phyloP scores from a whole-genome alignment of 1,139 yeast genomes.

The Kurtzmaniella quercitrusa region DNA sequence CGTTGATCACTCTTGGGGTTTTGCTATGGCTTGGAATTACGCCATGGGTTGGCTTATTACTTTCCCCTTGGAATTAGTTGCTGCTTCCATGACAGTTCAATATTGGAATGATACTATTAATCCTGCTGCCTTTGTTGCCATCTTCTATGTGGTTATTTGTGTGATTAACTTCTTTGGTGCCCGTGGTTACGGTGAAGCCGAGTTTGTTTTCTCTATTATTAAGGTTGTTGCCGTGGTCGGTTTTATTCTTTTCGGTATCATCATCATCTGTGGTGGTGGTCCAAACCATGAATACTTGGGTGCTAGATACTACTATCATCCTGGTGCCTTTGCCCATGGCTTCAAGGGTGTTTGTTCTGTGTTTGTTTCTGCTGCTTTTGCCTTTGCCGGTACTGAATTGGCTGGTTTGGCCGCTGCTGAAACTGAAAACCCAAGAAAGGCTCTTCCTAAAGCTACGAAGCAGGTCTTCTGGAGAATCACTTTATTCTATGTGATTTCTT shows the following conservation, averaged over 20 bases:
- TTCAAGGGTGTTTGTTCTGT: slow-evolving; percentile 41
- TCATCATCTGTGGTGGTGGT: slow-evolving; percentile 31
- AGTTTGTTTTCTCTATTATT: slow-evolving; percentile 26
- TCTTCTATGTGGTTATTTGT: slow-evolving; percentile 24
- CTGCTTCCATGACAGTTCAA: slow-evolving; percentile 28
- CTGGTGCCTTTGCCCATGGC: slow-evolving; percentile 34
- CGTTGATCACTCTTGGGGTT: slow-evolving; percentile 31
- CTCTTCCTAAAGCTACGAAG: slow-evolving; percentile 39
- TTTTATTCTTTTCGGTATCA: slow-evolving; percentile 27
- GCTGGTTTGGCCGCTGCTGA: slow-evolving; percentile 42
- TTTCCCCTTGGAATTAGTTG: slow-evolving; percentile 29
- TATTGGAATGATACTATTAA: slow-evolving; percentile 27
- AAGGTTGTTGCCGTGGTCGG: slow-evolving; percentile 30
- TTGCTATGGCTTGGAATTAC: slow-evolving; percentile 35
- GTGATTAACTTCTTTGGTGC: slow-evolving; percentile 33
- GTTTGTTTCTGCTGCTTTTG: slow-evolving; percentile 38
- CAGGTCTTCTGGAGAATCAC: slow-evolving; percentile 34
- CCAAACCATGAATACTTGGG: slow-evolving; percentile 24
- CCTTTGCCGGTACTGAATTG: slow-evolving; percentile 39
- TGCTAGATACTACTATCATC: slow-evolving; percentile 25
- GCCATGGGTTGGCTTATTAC: slow-evolving; percentile 19
- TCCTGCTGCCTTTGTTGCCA: slow-evolving; percentile 30
- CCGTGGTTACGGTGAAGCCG: slow-evolving; percentile 32
- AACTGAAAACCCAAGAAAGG: slow-evolving; percentile 33
- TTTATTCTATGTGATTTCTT: slow-evolving; percentile 30